Base-by-base conservation (phyloP, 495 filamentous ascomycete species). In the Parmelia sp. region DNA sequence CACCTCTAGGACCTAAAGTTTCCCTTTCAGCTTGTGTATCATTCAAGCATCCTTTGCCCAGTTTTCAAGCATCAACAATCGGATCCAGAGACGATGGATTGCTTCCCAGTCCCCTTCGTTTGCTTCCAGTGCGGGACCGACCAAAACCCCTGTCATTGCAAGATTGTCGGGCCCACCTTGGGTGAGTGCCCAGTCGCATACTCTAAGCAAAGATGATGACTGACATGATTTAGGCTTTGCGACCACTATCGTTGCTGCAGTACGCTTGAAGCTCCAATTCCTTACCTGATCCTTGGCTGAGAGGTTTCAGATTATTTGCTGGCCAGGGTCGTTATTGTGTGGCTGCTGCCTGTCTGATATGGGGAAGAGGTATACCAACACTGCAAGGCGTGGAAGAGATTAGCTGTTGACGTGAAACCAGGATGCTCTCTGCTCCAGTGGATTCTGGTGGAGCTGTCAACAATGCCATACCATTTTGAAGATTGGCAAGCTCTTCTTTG, bases 101-200 rank as follows among this genome's bases (percentile, higher is more conserved):
- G 69, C 70, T 75, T 82, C 63, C 80, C 80, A 2, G 74, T 83
- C 67, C 67, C 67, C 12, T 65, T 69, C 29, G 58, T 71, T 14
- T 83, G 80, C 66, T 79, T 83, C 71, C 80, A 83, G 70, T 82
- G 80, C 68, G 80, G 80, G 44, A 83, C 80, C 3, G 80, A 82
- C 63, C 82, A 85, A 71, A 86, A 86, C 65, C 83, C 83, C 1
- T 86, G 84, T 62, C 82, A 79, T 59, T 85, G 82, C 72, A 86
- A 86, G 65, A 79, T 87, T 19, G 79, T 87, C 31, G 83, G 84
- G 14, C 84, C 84, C 31, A 85, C 83, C 2, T 63, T 86, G 29
- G 83, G 82, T 77, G 75, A 57, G 71, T 69, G 27, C 15, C 36
- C 4, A 8, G 25, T 27, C 44, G 36, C 39, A 37, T 10, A 12